These are phyloP conservation scores for Pleomassaria siparia DNA, from an alignment of 2,329 filamentous ascomycete species.

Conservation along the genomic window DNA sequence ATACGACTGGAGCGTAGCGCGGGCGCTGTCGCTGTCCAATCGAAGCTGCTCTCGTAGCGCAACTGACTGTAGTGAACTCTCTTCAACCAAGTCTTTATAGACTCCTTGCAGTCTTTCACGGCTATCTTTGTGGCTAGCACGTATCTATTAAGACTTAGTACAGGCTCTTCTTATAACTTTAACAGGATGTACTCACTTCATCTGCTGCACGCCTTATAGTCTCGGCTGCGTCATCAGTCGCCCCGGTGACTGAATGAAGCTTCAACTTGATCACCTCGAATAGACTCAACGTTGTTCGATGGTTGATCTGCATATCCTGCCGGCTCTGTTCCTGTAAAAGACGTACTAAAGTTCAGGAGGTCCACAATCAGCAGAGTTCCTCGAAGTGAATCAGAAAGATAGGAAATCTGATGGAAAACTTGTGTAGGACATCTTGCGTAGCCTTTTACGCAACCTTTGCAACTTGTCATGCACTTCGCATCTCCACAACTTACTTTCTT, in stretches of 20 bases:
- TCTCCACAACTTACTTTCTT: too few relatives aligned
- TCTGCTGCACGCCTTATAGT: too few relatives aligned
- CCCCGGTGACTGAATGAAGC: conserved; percentile 22
- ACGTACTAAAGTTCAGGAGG: too few relatives aligned
- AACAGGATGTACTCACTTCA: too few relatives aligned
- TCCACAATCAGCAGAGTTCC: too few relatives aligned
- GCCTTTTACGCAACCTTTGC: too few relatives aligned
- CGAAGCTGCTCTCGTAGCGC: neutral
- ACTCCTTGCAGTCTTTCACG: conserved; percentile 6
- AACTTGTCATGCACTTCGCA: too few relatives aligned
- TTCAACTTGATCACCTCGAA: conserved; percentile 18
- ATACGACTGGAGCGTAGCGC: conserved; percentile 6
- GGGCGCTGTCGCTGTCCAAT: conserved; percentile 4
- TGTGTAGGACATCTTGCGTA: too few relatives aligned
- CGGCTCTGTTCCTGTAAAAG: conserved; percentile 21
- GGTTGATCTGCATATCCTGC: conserved; percentile 14
- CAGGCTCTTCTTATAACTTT: too few relatives aligned
- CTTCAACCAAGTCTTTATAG: conserved; percentile 4
- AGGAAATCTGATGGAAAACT: too few relatives aligned
- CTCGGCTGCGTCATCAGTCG: conserved; percentile 20
- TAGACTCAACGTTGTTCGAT: conserved; percentile 15
- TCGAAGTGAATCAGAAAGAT: too few relatives aligned
- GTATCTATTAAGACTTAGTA: too few relatives aligned
- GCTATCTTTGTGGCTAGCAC: conserved; percentile 2
- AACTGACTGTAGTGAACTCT: conserved; percentile 3